Conservation (phyloP, 768 basidiomycete species). For the Boletus patriciae region DNA sequence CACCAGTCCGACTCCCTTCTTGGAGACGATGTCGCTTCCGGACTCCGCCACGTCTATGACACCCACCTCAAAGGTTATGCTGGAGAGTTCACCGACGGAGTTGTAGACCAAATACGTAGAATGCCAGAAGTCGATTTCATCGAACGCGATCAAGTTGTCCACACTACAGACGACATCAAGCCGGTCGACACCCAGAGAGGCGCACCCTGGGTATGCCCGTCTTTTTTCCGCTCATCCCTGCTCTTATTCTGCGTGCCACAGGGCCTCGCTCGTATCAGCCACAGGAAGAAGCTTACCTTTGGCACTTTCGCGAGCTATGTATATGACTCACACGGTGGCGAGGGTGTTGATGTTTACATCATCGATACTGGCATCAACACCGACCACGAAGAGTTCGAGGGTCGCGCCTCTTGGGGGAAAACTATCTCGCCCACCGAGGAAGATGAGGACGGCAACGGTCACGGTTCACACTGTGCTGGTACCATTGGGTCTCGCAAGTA, state of each 20-base stretch:
- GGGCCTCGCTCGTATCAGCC: constrained; percentile 96
- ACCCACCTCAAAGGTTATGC: constrained; percentile 76
- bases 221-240: neutral
- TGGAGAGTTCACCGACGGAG: constrained; percentile 68
- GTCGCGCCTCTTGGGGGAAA: constrained; percentile 90
- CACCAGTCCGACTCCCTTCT: constrained; percentile 55
- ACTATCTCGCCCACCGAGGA: constrained; percentile 82
- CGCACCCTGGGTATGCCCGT: constrained; percentile 79
- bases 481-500: constrained; percentile 93
- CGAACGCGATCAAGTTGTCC: constrained; percentile 94
- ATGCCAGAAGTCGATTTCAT: constrained; percentile 91
- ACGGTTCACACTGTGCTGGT: constrained; percentile 93
- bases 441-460: constrained; percentile 93
- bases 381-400: constrained; percentile 81
- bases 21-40: constrained; percentile 45
- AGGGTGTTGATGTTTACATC: constrained; percentile 91
- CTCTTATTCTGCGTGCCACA: constrained; percentile 33
- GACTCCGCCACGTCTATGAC: constrained; percentile 75
- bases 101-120: constrained; percentile 72
- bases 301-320: constrained; percentile 83
- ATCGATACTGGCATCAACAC: constrained; percentile 90
- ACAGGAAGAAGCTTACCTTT: constrained; percentile 72
- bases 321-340: constrained; percentile 70
- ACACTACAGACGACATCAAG: constrained; percentile 43
- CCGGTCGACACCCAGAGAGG: constrained; percentile 46